Base-by-base conservation (phyloP, 257 asterid genomes). In the Linaria vulgaris region DNA sequence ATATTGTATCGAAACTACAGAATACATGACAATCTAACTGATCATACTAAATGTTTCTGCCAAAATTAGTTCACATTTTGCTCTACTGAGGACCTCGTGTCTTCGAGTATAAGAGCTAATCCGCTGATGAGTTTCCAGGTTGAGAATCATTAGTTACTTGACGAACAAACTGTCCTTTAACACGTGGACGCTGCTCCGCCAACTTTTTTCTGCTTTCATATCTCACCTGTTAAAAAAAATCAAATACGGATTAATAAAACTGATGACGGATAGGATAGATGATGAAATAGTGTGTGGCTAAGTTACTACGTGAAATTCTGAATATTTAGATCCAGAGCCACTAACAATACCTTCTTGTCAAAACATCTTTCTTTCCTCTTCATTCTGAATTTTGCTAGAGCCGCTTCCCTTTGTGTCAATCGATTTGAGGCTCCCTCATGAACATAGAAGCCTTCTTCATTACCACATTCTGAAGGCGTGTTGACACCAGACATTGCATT, bases 331-430 rank as follows among this genome's bases (percentile, higher is more conserved):
- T 34, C 41, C 41, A 34, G 41, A 34, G 41, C 10, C 9, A 11
- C 11, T 11, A 34, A 34, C 10, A 3, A 27, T 72, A 92, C 99
- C 99, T 94, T 94, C 80, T 94, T 94, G 73, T 94, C 95, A 59
- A 82, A 94, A 82, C 99, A 90, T 80, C 99, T 82, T n/a, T 94
- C 97, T 73, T 94, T 94, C 75, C 99, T 76, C 78, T 94, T 94
- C 77, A 76, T 49, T 8, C 97, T 84, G 66, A 94, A 94, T 70
- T 90, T 94, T 14, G 74, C 74, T 12, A 94, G 82, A 61, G 99
- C 99, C 3, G 92, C 99, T 75, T 90, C 95, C 75, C 99, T 81
- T 71, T 64, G 94, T 50, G 67, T 19, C 14, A 90, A 73, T 57
- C 81, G 80, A 56, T 74, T 61, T 48, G 91, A 71, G 67, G 74